Evolutionary conservation across 2,329 filamentous ascomycete species (phyloP).

Genomic region (Dactylellina parvicollis): DNA sequence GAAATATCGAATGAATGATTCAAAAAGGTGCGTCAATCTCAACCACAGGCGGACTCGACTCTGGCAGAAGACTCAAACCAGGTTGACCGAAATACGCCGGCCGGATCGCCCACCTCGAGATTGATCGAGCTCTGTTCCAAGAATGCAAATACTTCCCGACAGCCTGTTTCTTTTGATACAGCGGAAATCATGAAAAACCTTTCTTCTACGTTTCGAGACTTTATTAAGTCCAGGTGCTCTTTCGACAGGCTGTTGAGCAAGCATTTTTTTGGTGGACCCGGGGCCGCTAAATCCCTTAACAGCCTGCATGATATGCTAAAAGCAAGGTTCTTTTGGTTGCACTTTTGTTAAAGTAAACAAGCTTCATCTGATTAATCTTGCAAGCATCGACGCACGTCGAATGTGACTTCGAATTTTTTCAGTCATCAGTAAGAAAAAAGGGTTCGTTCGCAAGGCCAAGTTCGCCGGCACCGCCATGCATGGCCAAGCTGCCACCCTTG

Average conservation of each 20-base stretch:
- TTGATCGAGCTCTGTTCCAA: conserved; percentile 45
- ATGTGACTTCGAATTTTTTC: conserved; percentile 1
- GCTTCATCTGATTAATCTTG: conserved; percentile 47
- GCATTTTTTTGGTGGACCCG: conserved; percentile 29
- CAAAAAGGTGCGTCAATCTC: too few relatives aligned
- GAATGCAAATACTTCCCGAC: conserved; percentile 41
- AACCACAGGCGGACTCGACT: too few relatives aligned
- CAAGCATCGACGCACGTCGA: conserved; percentile 21
- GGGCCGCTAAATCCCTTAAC: conserved; percentile 39
- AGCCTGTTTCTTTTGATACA: conserved; percentile 12
- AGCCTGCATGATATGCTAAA: conserved; percentile 42
- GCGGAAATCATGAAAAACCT: conserved; percentile 24
- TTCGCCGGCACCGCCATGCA: conserved; percentile 29
- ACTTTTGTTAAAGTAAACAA: conserved; percentile 37
- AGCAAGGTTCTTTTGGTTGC: conserved; percentile 40
- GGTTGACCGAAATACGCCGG: conserved; percentile 6
- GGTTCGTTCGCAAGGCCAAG: conserved; percentile 4
- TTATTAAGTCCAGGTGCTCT: conserved; percentile 35
- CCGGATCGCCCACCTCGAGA: conserved; percentile 22
- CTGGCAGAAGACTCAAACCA: too few relatives aligned
- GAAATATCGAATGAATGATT: too few relatives aligned
- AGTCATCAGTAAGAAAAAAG: conserved; percentile 17
- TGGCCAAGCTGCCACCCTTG: conserved; percentile 36
- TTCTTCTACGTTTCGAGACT: conserved; percentile 16
- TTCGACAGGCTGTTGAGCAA: conserved; percentile 14